A percentile compares a stretch with the other conserved stretches of the same genome.
Conservation (phyloP, 2,329 filamentous ascomycete species). For the Simplicillium aogashimaense region DNA sequence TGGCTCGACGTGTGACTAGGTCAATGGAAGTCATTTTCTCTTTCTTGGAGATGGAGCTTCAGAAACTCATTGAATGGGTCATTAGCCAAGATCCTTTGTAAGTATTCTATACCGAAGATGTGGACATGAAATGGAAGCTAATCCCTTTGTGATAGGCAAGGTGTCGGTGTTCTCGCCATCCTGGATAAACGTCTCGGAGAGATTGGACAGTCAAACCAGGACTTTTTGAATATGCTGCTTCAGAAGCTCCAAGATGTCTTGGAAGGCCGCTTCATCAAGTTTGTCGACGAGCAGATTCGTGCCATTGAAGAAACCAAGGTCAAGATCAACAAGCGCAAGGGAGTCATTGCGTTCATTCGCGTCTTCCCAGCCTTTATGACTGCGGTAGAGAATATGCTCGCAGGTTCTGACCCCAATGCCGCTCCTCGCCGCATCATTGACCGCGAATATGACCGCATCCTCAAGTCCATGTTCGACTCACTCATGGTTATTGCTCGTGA, state of each 20-base stretch:
- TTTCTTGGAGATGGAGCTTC: constrained; percentile 70
- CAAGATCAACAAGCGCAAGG: constrained; percentile 97
- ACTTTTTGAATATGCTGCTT: constrained; percentile 72
- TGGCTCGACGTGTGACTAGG: constrained; percentile 75
- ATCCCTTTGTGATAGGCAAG: constrained; percentile 53
- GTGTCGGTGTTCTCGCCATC: constrained; percentile 72
- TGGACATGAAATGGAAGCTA: constrained; percentile 3
- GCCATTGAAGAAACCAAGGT: constrained; percentile 98
- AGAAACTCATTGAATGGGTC: constrained; percentile 75
- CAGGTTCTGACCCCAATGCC: constrained; percentile 43
- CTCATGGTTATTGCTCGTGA: constrained; percentile 84
- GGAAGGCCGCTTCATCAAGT: constrained; percentile 69
- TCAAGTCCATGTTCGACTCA: constrained; percentile 94
- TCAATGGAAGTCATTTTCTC: constrained; percentile 84
- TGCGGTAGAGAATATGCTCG: constrained; percentile 76
- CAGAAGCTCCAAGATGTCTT: constrained; percentile 71
- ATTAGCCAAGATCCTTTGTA: constrained; percentile 71
- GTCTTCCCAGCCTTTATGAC: constrained; percentile 82
- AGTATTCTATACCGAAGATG: constrained; percentile 24
- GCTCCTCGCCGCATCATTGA: constrained; percentile 70
- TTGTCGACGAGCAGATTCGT: constrained; percentile 88
- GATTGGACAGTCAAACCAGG: constrained; percentile 84
- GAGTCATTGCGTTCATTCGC: constrained; percentile 89
- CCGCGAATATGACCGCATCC: constrained; percentile 76
- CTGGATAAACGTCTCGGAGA: constrained; percentile 72